These are phyloP conservation scores for Lactarius akahatsu DNA, from an alignment of 768 basidiomycete genomes.

Conservation along the genomic window DNA sequence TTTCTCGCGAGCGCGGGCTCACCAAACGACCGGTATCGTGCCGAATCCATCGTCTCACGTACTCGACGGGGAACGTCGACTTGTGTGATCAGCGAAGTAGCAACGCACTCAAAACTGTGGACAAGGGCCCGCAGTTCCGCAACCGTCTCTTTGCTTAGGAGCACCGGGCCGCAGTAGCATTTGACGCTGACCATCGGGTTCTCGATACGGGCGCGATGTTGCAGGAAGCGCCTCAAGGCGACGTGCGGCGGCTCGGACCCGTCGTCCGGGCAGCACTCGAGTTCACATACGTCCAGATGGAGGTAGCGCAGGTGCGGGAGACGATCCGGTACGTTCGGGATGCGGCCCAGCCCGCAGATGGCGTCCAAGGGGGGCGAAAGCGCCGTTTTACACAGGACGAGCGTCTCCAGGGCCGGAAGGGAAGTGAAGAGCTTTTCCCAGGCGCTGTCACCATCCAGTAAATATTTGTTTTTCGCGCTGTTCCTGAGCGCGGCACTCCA, in stretches of 20 bases:
- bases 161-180: conserved; percentile 14
- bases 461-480: neutral
- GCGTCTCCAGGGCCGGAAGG: conserved; percentile 5
- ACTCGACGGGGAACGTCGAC: neutral
- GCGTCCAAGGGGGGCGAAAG: neutral
- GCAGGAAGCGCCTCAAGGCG: neutral
- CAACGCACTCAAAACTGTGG: conserved; percentile 2
- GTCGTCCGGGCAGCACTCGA: neutral
- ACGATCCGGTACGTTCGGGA: conserved; percentile 18
- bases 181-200: conserved; percentile 10
- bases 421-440: neutral
- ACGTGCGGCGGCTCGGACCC: conserved; percentile 5
- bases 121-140: conserved; percentile 10
- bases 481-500: neutral
- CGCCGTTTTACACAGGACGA: neutral
- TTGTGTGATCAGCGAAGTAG: neutral
- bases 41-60: conserved; percentile 7
- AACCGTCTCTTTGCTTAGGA: conserved; percentile 1
- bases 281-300: neutral
- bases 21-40: conserved; percentile 11
- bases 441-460: neutral
- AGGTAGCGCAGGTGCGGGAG: conserved; percentile 9
- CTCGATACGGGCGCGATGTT: conserved; percentile 10
- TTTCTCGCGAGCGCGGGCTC: neutral
- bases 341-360: neutral